Conservation (phyloP, 345 rosid species). For the Turritis glabra region DNA sequence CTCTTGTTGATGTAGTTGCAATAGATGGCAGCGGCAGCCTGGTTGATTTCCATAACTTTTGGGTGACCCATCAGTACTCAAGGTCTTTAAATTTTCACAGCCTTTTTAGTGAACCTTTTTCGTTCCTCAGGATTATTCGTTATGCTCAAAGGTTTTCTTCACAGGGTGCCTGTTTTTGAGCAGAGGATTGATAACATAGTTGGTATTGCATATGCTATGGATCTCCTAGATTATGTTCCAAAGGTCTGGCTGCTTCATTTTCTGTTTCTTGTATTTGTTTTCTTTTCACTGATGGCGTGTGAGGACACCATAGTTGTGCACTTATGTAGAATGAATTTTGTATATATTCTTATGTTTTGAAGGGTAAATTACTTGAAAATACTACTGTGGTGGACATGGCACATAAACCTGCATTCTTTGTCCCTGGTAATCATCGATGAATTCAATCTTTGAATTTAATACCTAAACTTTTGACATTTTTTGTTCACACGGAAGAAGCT, state of each 20-base stretch:
- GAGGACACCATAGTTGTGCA: conserved; percentile 46
- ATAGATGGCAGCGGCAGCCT: conserved; percentile 78
- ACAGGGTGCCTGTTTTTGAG: conserved; percentile 98
- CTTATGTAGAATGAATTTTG: conserved; percentile 37
- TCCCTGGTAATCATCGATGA: conserved; percentile 64
- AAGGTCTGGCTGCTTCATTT: conserved; percentile 57
- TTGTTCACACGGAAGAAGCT: background rate
- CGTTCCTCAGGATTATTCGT: background rate
- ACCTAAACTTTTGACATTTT: background rate
- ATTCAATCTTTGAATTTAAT: background rate
- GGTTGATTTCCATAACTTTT: conserved; percentile 71
- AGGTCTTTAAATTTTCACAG: conserved; percentile 46
- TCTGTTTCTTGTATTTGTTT: conserved; percentile 15
- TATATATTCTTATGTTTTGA: conserved; percentile 62
- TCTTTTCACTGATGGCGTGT: conserved; percentile 40
- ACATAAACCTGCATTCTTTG: conserved; percentile 94
- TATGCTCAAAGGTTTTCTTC: conserved; percentile 31
- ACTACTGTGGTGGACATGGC: conserved; percentile 86
- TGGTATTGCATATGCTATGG: conserved; percentile 98
- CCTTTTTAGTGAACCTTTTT: background rate
- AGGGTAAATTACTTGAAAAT: conserved; percentile 89
- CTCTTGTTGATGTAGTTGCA: conserved; percentile 94
- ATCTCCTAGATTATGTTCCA: conserved; percentile 82
- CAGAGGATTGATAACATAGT: conserved; percentile 94
- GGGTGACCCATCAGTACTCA: conserved; percentile 97